Evolutionary conservation across 2,329 filamentous ascomycete species (phyloP).

Genomic region (Pyrenochaeta sp.): DNA sequence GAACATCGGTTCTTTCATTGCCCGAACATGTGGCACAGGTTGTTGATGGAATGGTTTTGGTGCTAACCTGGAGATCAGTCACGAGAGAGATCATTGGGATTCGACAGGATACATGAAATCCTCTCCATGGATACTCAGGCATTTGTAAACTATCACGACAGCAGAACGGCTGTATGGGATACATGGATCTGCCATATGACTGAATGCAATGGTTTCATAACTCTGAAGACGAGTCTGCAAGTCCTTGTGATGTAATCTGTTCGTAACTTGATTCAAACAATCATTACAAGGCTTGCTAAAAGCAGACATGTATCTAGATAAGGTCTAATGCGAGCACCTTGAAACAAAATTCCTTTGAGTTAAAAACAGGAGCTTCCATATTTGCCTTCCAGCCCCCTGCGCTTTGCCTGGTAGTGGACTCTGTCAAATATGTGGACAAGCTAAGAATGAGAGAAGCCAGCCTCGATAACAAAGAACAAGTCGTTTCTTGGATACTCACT

Average conservation of each 20-base stretch:
- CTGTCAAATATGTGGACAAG: too few relatives aligned
- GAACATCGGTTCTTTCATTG: not conserved
- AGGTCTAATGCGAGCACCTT: too few relatives aligned
- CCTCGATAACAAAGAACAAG: too few relatives aligned
- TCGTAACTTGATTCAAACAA: not conserved
- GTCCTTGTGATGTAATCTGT: not conserved
- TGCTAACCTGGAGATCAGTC: not conserved
- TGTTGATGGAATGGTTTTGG: not conserved
- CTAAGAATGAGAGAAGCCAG: too few relatives aligned
- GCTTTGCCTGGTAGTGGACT: too few relatives aligned
- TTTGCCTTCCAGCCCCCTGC: too few relatives aligned
- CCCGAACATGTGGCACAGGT: not conserved
- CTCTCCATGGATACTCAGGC: not conserved
- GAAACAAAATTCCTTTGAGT: too few relatives aligned
- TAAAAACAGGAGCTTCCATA: too few relatives aligned
- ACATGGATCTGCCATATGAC: not conserved
- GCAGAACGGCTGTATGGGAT: not conserved
- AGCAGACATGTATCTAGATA: not conserved
- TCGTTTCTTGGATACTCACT: too few relatives aligned
- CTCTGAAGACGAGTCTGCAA: not conserved
- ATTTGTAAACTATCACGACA: slow-evolving; percentile 1
- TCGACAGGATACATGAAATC: slow-evolving; percentile 3
- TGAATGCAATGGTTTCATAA: not conserved
- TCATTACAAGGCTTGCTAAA: not conserved
- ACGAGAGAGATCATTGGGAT: too few relatives aligned